phyloP scores from a whole-genome alignment of 805 yeast genomes.

The Pichia deserticola region DNA sequence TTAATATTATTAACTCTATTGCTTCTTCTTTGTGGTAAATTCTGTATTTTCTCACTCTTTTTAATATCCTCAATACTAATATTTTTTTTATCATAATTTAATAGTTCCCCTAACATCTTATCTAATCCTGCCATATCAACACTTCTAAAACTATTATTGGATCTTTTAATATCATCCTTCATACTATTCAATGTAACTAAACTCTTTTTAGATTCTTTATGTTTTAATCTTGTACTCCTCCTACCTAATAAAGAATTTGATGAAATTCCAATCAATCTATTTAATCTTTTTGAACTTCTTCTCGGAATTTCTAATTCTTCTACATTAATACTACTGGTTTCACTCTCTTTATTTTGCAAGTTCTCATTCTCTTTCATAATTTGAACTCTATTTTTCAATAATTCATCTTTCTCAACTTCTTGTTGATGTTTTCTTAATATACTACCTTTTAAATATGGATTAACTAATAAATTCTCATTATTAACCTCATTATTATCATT shows the following conservation, averaged over 20 bases:
- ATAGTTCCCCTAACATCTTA: slow-evolving; percentile 1
- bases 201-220: not conserved
- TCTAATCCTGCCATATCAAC: slow-evolving; percentile 6
- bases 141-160: slow-evolving; percentile 2
- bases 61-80: too few relatives aligned
- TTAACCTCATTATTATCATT: too few relatives aligned
- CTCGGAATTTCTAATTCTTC: slow-evolving; percentile 9
- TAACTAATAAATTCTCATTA: not conserved
- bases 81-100: not conserved
- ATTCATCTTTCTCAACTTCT: slow-evolving; percentile 2
- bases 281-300: slow-evolving; percentile 11
- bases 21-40: not conserved
- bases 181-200: not conserved
- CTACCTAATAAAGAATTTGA: not conserved
- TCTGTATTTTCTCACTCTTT: too few relatives aligned
- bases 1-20: not conserved
- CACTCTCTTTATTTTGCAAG: not conserved
- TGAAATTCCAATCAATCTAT: not conserved
- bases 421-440: slow-evolving; percentile 3
- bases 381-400: not conserved
- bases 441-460: slow-evolving; percentile 6
- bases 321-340: too few relatives aligned
- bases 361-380: not conserved
- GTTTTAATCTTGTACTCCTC: not conserved
- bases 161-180: not conserved